Conservation (phyloP, 345 rosid species). For the Brassica carinata region DNA sequence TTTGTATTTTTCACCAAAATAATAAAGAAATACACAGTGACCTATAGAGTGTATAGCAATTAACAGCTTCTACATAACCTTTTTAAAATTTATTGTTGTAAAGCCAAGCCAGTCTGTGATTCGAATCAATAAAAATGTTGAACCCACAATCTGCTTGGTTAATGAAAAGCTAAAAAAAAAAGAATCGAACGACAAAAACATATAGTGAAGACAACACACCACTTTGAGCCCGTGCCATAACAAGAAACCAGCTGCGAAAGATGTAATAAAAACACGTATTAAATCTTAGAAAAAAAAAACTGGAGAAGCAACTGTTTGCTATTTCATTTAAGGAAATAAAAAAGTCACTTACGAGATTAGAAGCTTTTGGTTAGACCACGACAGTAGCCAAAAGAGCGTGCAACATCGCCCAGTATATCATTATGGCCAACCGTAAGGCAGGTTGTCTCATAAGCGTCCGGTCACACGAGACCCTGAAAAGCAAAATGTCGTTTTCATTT, state of each 20-base stretch:
- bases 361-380: slow-evolving; percentile 55
- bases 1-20: background rate
- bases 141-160: slow-evolving; percentile 37
- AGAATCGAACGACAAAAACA: slow-evolving; percentile 9
- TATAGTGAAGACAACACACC: slow-evolving; percentile 21
- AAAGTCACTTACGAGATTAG: slow-evolving; percentile 10
- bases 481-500: background rate
- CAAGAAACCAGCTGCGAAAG: slow-evolving; percentile 20
- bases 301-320: background rate
- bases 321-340: background rate
- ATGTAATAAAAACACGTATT: background rate
- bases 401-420: slow-evolving; percentile 84
- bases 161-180: slow-evolving; percentile 27
- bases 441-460: slow-evolving; percentile 92
- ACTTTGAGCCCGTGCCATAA: background rate
- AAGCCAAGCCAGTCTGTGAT: slow-evolving; percentile 38
- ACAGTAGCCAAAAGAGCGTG: slow-evolving; percentile 73
- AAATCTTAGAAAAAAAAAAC: background rate
- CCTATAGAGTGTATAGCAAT: background rate
- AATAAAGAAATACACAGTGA: background rate
- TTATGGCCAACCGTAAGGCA: slow-evolving; percentile 79
- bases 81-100: slow-evolving; percentile 5
- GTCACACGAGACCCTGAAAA: slow-evolving; percentile 88
- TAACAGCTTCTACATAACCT: slow-evolving; percentile 13
- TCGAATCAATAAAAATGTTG: slow-evolving; percentile 28